Percentiles rank a stretch among this genome's conserved stretches.
Evolutionary conservation across 148 eudicot species (phyloP).

Genomic region (Rhododendron williamsianum): DNA sequence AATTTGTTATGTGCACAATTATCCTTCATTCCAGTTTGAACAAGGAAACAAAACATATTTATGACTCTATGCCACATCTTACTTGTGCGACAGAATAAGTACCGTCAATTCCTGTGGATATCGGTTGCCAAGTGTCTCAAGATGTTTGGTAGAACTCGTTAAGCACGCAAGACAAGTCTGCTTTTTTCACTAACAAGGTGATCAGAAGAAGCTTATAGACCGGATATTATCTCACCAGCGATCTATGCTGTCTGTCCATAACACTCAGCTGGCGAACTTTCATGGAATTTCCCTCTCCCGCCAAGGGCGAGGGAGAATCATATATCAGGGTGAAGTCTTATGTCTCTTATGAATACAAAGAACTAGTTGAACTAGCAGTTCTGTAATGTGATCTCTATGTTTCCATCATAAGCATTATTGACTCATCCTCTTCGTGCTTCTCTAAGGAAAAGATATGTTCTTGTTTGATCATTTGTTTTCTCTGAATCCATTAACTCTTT

Average conservation of each 20-base stretch:
- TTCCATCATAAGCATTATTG: too few relatives aligned
- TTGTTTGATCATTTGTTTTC: too few relatives aligned
- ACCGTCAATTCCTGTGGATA: not conserved
- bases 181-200: not conserved
- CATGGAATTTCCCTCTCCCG: slow-evolving; percentile 24
- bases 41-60: too few relatives aligned
- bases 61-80: not conserved
- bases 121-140: not conserved
- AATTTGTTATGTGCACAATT: not conserved
- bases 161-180: not conserved
- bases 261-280: slow-evolving; percentile 11
- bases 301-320: too few relatives aligned
- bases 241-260: slow-evolving; percentile 5
- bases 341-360: too few relatives aligned
- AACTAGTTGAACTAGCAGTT: too few relatives aligned
- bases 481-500: too few relatives aligned
- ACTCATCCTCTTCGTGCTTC: too few relatives aligned
- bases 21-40: not conserved
- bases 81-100: not conserved
- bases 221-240: not conserved
- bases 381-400: too few relatives aligned
- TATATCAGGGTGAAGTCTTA: too few relatives aligned
- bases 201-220: not conserved
- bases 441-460: too few relatives aligned
- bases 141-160: not conserved